Evolutionary conservation across 768 basidiomycete species (phyloP).

Genomic region (Trametes elegans): DNA sequence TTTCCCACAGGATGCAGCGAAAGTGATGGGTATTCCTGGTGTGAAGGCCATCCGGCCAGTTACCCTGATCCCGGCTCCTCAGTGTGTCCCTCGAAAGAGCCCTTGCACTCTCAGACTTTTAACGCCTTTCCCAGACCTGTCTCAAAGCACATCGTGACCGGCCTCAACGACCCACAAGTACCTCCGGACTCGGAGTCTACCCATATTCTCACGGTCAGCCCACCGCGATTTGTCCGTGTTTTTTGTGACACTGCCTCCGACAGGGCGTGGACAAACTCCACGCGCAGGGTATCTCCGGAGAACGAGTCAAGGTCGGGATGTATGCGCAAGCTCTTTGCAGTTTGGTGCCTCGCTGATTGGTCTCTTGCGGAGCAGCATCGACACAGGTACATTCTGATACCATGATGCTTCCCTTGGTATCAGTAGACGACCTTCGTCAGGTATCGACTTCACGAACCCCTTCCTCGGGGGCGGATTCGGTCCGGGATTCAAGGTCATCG

Average conservation of each 20-base stretch:
- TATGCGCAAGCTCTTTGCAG: background rate
- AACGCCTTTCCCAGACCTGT: constrained; percentile 39
- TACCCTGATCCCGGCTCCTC: constrained; percentile 39
- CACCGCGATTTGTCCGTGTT: background rate
- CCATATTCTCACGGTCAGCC: constrained; percentile 52
- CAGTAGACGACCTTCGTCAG: constrained; percentile 19
- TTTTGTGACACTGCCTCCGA: background rate
- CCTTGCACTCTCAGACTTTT: background rate
- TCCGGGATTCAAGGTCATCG: constrained; percentile 49
- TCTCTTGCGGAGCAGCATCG: constrained; percentile 46
- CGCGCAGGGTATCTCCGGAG: constrained; percentile 57
- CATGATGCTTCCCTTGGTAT: background rate
- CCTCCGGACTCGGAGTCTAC: constrained; percentile 49
- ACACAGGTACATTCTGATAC: constrained; percentile 28
- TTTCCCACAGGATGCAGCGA: constrained; percentile 42
- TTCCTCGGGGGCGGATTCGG: constrained; percentile 53
- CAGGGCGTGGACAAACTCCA: constrained; percentile 67
- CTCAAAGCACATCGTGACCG: constrained; percentile 40
- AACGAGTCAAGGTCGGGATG: constrained; percentile 69
- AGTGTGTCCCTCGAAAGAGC: constrained; percentile 30
- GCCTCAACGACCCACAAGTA: constrained; percentile 39
- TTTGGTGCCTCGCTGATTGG: too few species aligned
- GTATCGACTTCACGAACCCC: constrained; percentile 57
- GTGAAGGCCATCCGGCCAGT: constrained; percentile 62
- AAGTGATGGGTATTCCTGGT: constrained; percentile 45